Evolutionary conservation across 2,329 filamentous ascomycete genomes (phyloP).

Genomic region (Fusarium marasasianum): DNA sequence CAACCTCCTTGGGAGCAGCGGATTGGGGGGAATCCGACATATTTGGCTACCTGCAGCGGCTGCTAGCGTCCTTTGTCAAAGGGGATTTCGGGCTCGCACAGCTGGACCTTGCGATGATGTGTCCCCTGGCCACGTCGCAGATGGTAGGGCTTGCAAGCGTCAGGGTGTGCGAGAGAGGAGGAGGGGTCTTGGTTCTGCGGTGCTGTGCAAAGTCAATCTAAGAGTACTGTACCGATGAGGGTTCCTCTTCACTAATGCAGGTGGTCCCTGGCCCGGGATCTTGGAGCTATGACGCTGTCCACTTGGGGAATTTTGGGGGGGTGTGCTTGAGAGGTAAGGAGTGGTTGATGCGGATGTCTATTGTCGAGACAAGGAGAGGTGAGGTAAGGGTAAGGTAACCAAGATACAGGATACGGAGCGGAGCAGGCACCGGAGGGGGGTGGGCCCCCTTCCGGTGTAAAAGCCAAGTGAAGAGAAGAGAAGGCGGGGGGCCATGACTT

Average conservation of each 20-base stretch:
- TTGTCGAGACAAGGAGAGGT: conserved; percentile 24
- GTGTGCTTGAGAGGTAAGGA: conserved; percentile 38
- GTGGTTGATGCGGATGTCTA: conserved; percentile 34
- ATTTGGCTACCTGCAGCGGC: conserved; percentile 79
- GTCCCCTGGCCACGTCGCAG: conserved; percentile 70
- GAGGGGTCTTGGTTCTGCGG: conserved; percentile 60
- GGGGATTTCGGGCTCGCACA: conserved; percentile 64
- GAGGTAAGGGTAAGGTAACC: conserved; percentile 14
- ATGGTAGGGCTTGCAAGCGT: conserved; percentile 62
- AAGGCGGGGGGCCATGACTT: conserved; percentile 23
- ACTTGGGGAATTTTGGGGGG: conserved; percentile 38
- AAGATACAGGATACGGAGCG: conserved; percentile 24
- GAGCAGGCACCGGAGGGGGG: conserved; percentile 38
- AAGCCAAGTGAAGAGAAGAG: conserved; percentile 12
- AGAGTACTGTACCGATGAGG: conserved; percentile 47
- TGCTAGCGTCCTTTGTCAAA: conserved; percentile 68
- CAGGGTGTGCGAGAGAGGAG: conserved; percentile 45
- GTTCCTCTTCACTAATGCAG: conserved; percentile 45
- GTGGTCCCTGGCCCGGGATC: conserved; percentile 48
- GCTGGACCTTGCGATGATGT: conserved; percentile 66
- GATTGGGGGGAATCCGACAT: conserved; percentile 90
- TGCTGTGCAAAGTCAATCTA: conserved; percentile 65
- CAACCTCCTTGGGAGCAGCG: conserved; percentile 94
- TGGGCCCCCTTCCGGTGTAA: conserved; percentile 29
- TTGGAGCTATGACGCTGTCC: conserved; percentile 58